These are phyloP conservation scores for Tulasnella sp. DNA, from an alignment of 768 basidiomycete genomes.

Conservation along the genomic window DNA sequence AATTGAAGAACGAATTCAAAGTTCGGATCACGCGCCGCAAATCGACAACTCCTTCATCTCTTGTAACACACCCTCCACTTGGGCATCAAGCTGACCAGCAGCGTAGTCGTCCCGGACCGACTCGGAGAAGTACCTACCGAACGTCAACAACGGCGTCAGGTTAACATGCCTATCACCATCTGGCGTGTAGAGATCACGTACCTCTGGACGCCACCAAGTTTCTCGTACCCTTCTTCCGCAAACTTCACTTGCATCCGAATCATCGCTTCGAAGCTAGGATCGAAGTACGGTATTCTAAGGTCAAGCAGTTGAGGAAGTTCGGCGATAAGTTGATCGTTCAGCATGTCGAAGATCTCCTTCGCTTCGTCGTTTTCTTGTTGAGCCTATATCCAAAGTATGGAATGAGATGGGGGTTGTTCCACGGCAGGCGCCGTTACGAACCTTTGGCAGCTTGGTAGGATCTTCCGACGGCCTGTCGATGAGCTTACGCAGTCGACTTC, in stretches of 20 bases:
- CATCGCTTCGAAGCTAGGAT: slow-evolving; percentile 99
- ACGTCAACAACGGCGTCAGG: neutral
- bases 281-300: slow-evolving; percentile 94
- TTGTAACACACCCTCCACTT: slow-evolving; percentile 93
- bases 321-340: slow-evolving; percentile 86
- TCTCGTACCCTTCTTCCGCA: slow-evolving; percentile 97
- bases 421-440: slow-evolving; percentile 38
- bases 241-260: slow-evolving; percentile 97
- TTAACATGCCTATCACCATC: slow-evolving; percentile 20
- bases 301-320: slow-evolving; percentile 92
- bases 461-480: slow-evolving; percentile 93
- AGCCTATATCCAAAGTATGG: slow-evolving; percentile 48
- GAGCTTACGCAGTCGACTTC: slow-evolving; percentile 83
- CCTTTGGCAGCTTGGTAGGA: slow-evolving; percentile 82
- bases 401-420: neutral
- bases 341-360: slow-evolving; percentile 86
- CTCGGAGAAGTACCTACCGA: slow-evolving; percentile 76
- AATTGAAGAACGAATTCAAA: neutral
- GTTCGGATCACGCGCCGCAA: slow-evolving; percentile 51
- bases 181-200: slow-evolving; percentile 38
- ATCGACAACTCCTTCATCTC: slow-evolving; percentile 97
- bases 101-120: slow-evolving; percentile 95
- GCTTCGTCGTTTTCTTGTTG: slow-evolving; percentile 96
- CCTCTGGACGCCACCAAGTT: slow-evolving; percentile 90
- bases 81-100: slow-evolving; percentile 90